A percentile compares a stretch with the other conserved stretches of the same genome.
Conservation (phyloP, 2,329 filamentous ascomycete genomes). For the Fusarium sp. region DNA sequence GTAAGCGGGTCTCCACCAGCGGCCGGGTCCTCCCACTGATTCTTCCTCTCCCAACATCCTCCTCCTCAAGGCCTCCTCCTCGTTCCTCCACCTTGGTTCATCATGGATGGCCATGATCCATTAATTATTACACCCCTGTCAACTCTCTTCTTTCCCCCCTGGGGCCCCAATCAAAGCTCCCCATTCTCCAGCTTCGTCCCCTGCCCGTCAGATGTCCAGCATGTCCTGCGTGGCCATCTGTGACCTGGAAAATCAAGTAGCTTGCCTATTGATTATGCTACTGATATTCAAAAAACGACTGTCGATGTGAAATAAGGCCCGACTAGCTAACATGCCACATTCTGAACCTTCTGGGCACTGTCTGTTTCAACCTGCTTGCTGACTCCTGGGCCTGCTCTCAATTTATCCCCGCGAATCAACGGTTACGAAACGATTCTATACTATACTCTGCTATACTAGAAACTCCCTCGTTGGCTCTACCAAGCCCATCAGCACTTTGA, state of each 20-base stretch:
- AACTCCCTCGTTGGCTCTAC: neutral
- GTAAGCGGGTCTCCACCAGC: slow-evolving; percentile 30
- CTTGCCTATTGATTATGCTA: slow-evolving; percentile 24
- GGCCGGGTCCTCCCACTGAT: slow-evolving; percentile 32
- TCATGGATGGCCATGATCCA: neutral
- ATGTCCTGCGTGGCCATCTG: slow-evolving; percentile 15
- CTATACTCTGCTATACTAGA: neutral
- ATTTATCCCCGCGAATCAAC: slow-evolving; percentile 27
- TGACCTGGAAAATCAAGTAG: neutral
- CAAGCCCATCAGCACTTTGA: neutral
- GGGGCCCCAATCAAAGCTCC: slow-evolving; percentile 32
- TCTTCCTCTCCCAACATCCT: neutral
- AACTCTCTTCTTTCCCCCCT: neutral
- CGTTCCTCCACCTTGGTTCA: neutral
- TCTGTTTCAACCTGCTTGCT: slow-evolving; percentile 5
- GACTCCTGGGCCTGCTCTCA: neutral
- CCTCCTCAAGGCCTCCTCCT: neutral
- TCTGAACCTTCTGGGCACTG: neutral
- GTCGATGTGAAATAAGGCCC: slow-evolving; percentile 36
- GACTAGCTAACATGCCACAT: slow-evolving; percentile 36
- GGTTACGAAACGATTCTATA: neutral
- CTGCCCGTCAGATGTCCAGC: slow-evolving; percentile 34
- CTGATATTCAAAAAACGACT: neutral
- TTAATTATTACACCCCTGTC: neutral
- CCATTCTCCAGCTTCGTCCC: slow-evolving; percentile 25